Evolutionary conservation across 345 rosid species (phyloP).

Genomic region (Melastoma malabathricum): DNA sequence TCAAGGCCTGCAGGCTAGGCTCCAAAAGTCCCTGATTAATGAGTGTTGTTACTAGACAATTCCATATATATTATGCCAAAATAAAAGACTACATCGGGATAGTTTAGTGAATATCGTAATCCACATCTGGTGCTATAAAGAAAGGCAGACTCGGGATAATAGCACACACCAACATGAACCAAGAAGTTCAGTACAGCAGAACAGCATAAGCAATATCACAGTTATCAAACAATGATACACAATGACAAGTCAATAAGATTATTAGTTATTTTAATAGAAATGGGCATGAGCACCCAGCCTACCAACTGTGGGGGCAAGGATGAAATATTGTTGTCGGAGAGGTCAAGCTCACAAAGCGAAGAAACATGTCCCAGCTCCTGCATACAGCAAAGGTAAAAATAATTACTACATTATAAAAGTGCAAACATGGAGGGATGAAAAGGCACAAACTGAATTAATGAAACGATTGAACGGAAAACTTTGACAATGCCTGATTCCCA

Average conservation of each 20-base stretch:
- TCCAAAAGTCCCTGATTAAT: conserved; percentile 67
- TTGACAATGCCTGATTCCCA: too few species aligned
- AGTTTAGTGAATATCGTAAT: background rate
- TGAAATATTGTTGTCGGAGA: conserved; percentile 78
- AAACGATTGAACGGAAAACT: too few species aligned
- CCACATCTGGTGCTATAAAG: background rate
- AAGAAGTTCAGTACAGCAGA: too few species aligned
- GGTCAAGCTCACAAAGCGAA: conserved; percentile 60
- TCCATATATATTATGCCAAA: background rate
- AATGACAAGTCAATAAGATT: too few species aligned
- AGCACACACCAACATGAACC: too few species aligned
- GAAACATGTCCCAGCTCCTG: conserved; percentile 61
- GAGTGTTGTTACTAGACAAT: background rate
- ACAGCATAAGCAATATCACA: too few species aligned
- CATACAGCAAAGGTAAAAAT: conserved; percentile 2
- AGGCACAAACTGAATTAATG: too few species aligned
- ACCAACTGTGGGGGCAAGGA: conserved; percentile 74
- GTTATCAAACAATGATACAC: too few species aligned
- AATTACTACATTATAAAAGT: too few species aligned
- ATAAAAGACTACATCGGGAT: background rate
- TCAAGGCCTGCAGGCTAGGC: conserved; percentile 56
- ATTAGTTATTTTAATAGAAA: too few species aligned
- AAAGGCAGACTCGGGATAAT: too few species aligned
- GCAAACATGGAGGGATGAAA: too few species aligned
- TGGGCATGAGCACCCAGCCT: background rate